Base-by-base conservation (phyloP, 352 stramenopile species). In the Elongisporangium prolatum region DNA sequence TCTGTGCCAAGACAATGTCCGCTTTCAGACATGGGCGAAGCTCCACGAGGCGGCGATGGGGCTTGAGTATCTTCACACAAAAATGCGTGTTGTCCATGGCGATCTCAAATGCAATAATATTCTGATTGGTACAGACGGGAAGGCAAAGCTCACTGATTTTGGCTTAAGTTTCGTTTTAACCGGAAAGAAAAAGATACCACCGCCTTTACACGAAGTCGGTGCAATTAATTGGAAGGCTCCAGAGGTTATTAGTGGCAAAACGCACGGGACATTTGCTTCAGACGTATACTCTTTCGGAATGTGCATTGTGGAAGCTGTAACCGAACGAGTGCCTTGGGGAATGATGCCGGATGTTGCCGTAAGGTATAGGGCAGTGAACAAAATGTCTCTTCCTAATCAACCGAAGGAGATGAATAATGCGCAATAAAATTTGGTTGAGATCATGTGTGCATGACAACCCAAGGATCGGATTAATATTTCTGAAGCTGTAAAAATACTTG, bases 161-260 rank as follows among this genome's bases (percentile, higher is more conserved):
- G n/a, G n/a, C n/a, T n/a, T n/a, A n/a, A n/a, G n/a, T n/a, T n/a
- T 81, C 92, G 60, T 93, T 92, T 69, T 79, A 80, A 9, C 60
- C 67, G 21, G 66, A n/a, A n/a, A n/a, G n/a, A n/a, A n/a, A n/a
- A n/a, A n/a, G n/a, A n/a, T n/a, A n/a, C n/a, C n/a, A n/a, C n/a
- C n/a, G n/a, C n/a, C n/a, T n/a, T 76, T 71, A 2, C 54, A 57
- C 9, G 69, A 56, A 0, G 66, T 73, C 2, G 58, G 62, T 5
- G 77, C 64, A 1, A 87, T 65, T 44, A 78, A 78, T 3, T 88
- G 72, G 68, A 80, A 88, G n/a, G n/a, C n/a, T n/a, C n/a, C n/a
- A n/a, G n/a, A n/a, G n/a, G n/a, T n/a, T n/a, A n/a, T n/a, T n/a
- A 61, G 69, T 0, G 78, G 80, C 1, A 64, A 86, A 20, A 61